These are phyloP conservation scores for Bruguiera parviflora DNA, from an alignment of 345 rosid species.

Conservation along the genomic window DNA sequence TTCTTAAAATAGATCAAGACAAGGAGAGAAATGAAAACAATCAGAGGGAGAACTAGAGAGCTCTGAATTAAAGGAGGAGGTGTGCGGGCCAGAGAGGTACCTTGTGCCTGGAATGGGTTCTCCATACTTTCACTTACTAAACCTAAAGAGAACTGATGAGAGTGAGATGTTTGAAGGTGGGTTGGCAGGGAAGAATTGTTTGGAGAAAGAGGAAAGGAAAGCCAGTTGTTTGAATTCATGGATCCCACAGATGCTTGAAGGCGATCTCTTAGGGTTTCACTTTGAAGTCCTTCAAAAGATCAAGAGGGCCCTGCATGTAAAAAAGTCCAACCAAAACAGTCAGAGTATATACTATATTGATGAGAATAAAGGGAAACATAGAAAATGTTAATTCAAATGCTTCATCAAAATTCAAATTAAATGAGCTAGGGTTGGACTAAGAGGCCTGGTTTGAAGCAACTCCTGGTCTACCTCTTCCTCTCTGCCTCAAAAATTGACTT, in stretches of 20 bases:
- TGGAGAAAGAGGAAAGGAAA: conserved; percentile 90
- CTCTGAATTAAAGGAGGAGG: background rate
- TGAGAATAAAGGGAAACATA: too few relatives aligned
- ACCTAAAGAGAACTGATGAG: conserved; percentile 81
- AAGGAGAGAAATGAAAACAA: background rate
- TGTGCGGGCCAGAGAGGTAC: conserved; percentile 27
- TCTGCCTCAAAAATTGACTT: conserved; percentile 26
- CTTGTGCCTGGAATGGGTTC: conserved; percentile 85
- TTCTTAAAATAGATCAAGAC: conserved; percentile 33
- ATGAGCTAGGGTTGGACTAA: background rate
- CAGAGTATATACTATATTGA: background rate
- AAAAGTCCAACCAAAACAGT: conserved; percentile 15
- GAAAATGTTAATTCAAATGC: background rate
- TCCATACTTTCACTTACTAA: conserved; percentile 65
- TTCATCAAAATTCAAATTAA: background rate
- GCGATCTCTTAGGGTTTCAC: background rate
- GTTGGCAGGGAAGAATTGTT: conserved; percentile 62
- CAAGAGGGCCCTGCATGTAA: conserved; percentile 18
- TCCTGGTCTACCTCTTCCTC: conserved; percentile 9
- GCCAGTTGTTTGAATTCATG: conserved; percentile 99
- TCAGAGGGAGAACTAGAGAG: background rate
- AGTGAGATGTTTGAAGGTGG: conserved; percentile 65
- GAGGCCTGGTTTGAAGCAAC: conserved; percentile 22
- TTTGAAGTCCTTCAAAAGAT: conserved; percentile 14
- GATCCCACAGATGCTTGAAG: conserved; percentile 26